Evolutionary conservation across 164 flowering plant species (phyloP), one percentile per base, ranked within the genome.

Genomic region (Dillenia suffruticosa): DNA sequence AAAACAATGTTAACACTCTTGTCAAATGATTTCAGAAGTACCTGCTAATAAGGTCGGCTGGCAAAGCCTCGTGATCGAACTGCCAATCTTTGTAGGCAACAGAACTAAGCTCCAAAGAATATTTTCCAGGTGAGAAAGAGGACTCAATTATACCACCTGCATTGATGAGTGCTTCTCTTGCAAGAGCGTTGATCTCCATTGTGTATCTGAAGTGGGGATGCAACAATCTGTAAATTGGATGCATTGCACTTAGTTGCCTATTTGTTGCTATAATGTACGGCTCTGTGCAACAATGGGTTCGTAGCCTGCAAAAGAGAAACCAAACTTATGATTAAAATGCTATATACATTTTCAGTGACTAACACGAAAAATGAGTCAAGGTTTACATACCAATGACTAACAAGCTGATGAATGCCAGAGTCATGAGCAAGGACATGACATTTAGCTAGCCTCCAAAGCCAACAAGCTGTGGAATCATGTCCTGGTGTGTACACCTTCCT

Each of bases 371-470:
- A 12, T 51, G 44, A 59, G 43, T 32, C 2, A 14, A 14, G 12
- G 9, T 10, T 56, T 3, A 7, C 61, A 16, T 86, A 90, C 97
- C 96, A 91, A 58, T 91, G 97, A 64, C 75, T 78, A 60, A 81
- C 67, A 43, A 89, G 83, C 53, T 91, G 83, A 65, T 89, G 97
- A 72, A 63, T 68, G 32, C 88, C 89, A 10, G 89, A 63, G 55
- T 89, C 96, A 64, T 87, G 85, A 53, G 86, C 84, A 51, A 70
- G 59, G 59, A 83, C 84, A 74, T 88, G 93, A 52, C 79, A 78
- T 69, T 85, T 89, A 16, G 94, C 94, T 2, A 87, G 53, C 67
- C 69, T 82, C 97, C 94, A 91, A 1, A 84, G 74, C 87, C 90
- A 87, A 12, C 47, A 12, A 8, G 56, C 64, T 15, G 97, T 86